Percentiles rank a stretch among this genome's conserved stretches.
phyloP scores from a whole-genome alignment of 345 rosid genomes.

The Cardamine resedifolia region DNA sequence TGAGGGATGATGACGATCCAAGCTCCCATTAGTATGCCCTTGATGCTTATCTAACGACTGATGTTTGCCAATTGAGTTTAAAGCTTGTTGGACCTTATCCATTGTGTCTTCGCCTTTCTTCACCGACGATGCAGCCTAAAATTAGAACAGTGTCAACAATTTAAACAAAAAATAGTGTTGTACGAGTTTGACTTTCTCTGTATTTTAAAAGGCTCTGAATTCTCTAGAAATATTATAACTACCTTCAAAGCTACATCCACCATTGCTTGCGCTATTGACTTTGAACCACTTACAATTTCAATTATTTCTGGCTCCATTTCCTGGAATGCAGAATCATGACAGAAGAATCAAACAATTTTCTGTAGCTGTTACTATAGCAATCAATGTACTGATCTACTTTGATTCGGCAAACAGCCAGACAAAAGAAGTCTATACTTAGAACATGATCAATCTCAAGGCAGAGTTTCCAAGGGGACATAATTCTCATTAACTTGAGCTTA shows the following conservation, averaged over 20 bases:
- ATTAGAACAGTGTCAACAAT: slow-evolving; percentile 19
- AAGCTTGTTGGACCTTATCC: slow-evolving; percentile 54
- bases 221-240: slow-evolving; percentile 7
- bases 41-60: slow-evolving; percentile 36
- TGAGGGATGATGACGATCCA: slow-evolving; percentile 25
- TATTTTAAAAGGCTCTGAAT: not conserved
- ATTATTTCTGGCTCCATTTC: slow-evolving; percentile 62
- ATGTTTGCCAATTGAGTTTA: slow-evolving; percentile 46
- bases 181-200: slow-evolving; percentile 9
- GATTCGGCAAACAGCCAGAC: not conserved
- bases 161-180: not conserved
- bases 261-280: slow-evolving; percentile 68
- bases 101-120: slow-evolving; percentile 68
- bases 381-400: slow-evolving; percentile 1
- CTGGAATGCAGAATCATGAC: slow-evolving; percentile 41
- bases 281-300: slow-evolving; percentile 67
- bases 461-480: slow-evolving; percentile 4
- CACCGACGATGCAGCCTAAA: slow-evolving; percentile 64
- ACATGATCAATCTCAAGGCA: slow-evolving; percentile 11
- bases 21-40: slow-evolving; percentile 30
- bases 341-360: slow-evolving; percentile 9
- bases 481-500: slow-evolving; percentile 2
- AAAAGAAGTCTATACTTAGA: not conserved
- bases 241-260: slow-evolving; percentile 92
- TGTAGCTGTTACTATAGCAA: not conserved